Base-by-base conservation (phyloP, 2,329 filamentous ascomycete genomes). In the Nothophaeocryptopus gaeumannii region DNA sequence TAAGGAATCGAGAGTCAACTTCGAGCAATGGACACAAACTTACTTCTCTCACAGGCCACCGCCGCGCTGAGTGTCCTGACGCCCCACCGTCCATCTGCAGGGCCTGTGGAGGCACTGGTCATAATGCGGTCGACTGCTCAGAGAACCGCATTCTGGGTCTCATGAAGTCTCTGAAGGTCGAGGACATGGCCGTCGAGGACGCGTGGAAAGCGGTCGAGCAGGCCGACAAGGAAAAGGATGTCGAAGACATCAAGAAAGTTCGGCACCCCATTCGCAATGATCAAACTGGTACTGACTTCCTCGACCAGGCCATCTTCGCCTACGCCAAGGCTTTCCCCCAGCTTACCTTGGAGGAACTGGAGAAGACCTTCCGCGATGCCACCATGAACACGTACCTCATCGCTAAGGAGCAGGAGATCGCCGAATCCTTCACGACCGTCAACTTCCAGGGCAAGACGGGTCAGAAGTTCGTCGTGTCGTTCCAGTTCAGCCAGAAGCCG, bases 391-490 rank as follows among this genome's bases (percentile, higher is more conserved):
- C 86, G 11, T 84, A 77, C 69, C 70, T 89, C 45, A 84, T 88
- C 56, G 81, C 81, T 5, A 63, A 86, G 72, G 78, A 80, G 56
- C 70, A 78, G 31, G 65, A 75, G 5, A 67, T 86, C 29, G 64
- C 74, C 0, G 63, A 70, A 1, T 81, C 82, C 5, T 78, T 83
- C 58, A 86, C 82, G 53, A 84, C 86, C 68, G 85, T 88, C 80
- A 84, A 88, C 56, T 71, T 88, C 1, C 84, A 88, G 61, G 85
- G 85, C 5, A 80, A 85, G 45, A 58, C 72, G 13, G 72, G 75
- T 50, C 74, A 76, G 63, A 73, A 74, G 52, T 81, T 74, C 50
- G 68, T 73, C 20, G 70, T 80, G 46, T 72, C 72, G 0, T 75
- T 78, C 62, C 78, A 73, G 61, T 74, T 71, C 57, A 71, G 65